These are phyloP conservation scores for Aspergillus hortae DNA, from an alignment of 2,329 filamentous ascomycete genomes.

Conservation along the genomic window DNA sequence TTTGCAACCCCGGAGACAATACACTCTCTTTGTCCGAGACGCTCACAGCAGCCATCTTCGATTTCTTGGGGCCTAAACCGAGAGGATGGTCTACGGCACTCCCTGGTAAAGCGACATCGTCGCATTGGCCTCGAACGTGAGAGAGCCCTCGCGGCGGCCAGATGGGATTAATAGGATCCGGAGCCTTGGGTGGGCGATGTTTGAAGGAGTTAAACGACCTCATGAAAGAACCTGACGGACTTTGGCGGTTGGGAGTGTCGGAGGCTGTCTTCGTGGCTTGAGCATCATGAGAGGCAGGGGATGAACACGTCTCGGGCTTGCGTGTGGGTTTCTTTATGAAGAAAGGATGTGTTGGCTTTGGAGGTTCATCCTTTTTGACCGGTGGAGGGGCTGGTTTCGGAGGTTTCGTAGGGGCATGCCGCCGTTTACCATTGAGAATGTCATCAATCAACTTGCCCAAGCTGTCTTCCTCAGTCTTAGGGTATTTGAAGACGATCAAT, in stretches of 20 bases:
- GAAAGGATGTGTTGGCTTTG: constrained; percentile 63
- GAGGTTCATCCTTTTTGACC: constrained; percentile 20
- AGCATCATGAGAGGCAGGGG: not conserved
- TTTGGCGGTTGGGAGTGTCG: not conserved
- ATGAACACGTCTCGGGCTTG: constrained; percentile 7
- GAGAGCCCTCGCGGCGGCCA: constrained; percentile 38
- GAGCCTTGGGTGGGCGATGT: constrained; percentile 23
- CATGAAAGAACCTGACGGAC: not conserved
- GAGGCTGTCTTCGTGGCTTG: not conserved
- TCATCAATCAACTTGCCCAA: constrained; percentile 61
- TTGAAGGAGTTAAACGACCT: constrained; percentile 14
- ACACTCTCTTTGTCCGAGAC: constrained; percentile 34
- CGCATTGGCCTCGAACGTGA: constrained; percentile 50
- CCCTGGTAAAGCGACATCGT: not conserved
- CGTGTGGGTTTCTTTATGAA: constrained; percentile 57
- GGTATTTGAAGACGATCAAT: constrained; percentile 60
- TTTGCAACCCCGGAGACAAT: constrained; percentile 13
- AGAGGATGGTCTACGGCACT: not conserved
- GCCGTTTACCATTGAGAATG: constrained; percentile 51
- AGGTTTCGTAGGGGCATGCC: constrained; percentile 21
- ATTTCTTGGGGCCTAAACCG: constrained; percentile 32
- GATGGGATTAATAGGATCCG: constrained; percentile 32
- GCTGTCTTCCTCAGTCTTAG: constrained; percentile 44
- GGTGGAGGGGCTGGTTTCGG: constrained; percentile 7
- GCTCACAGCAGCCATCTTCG: constrained; percentile 30